Conservation (phyloP, 164 flowering plant genomes). For the grape (Vitis vinifera) region DNA sequence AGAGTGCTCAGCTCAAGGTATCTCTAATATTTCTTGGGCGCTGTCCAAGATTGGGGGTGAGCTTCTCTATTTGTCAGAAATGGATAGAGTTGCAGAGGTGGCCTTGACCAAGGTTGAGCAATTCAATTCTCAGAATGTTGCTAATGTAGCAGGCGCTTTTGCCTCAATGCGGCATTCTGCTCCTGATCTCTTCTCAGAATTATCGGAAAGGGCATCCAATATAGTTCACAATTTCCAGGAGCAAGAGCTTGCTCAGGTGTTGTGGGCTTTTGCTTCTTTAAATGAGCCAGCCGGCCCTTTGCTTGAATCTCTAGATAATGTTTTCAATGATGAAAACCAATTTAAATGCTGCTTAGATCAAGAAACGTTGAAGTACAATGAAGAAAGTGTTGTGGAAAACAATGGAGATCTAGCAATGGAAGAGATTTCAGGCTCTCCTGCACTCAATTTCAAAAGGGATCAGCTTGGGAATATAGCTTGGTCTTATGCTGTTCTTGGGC, state of each 20-base stretch:
- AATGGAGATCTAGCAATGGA: conserved; percentile 20
- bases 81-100: conserved; percentile 97
- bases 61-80: conserved; percentile 83
- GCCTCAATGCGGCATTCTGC: conserved; percentile 97
- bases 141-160: conserved; percentile 94
- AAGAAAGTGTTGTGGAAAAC: conserved; percentile 16
- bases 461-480: conserved; percentile 92
- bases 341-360: conserved; percentile 33
- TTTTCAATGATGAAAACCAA: conserved; percentile 39
- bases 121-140: conserved; percentile 96
- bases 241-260: conserved; percentile 86
- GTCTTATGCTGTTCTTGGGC: conserved; percentile 95
- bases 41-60: conserved; percentile 97
- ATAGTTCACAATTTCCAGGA: conserved; percentile 65
- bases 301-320: conserved; percentile 64
- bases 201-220: conserved; percentile 69
- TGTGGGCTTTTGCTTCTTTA: conserved; percentile 97
- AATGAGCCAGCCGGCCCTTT: conserved; percentile 72
- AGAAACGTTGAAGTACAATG: conserved; percentile 13
- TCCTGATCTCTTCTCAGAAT: conserved; percentile 63
- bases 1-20: conserved; percentile 89
- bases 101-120: conserved; percentile 71
- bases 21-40: conserved; percentile 95
- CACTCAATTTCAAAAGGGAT: conserved; percentile 61
- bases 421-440: conserved; percentile 24